Conservation (phyloP, 2,329 filamentous ascomycete species). For the Lasiodiplodia citricola region DNA sequence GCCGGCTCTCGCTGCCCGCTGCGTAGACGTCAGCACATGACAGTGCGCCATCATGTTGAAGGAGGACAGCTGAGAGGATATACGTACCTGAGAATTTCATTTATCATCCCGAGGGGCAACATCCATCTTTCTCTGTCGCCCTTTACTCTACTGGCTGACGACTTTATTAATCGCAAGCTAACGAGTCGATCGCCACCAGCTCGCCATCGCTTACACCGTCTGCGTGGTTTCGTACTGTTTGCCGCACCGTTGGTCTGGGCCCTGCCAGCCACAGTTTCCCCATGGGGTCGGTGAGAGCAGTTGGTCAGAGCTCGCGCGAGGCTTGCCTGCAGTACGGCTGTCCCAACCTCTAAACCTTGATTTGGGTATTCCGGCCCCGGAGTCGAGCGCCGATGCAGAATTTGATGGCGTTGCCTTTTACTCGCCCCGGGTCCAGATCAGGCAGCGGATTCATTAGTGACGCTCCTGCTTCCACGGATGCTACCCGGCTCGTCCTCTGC, state of each 20-base stretch:
- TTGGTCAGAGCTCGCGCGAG: background rate
- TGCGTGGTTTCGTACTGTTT: background rate
- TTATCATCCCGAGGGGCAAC: background rate
- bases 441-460: background rate
- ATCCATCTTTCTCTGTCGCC: background rate
- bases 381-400: background rate
- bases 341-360: background rate
- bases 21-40: background rate
- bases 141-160: background rate
- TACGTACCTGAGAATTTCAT: background rate
- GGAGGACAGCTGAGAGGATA: background rate
- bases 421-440: background rate
- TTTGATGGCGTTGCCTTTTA: background rate
- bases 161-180: background rate
- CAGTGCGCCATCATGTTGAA: background rate
- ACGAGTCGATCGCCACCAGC: background rate
- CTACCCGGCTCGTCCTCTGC: background rate
- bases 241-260: background rate
- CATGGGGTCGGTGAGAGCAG: background rate
- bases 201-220: background rate
- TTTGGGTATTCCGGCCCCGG: background rate
- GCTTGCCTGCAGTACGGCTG: background rate
- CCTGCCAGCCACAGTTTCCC: conserved; percentile 17
- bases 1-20: background rate
- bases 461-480: background rate